Evolutionary conservation across 1,284 basidiomycete species (phyloP), one percentile per base, ranked within the genome.

Genomic region (Trametes hirsuta): DNA sequence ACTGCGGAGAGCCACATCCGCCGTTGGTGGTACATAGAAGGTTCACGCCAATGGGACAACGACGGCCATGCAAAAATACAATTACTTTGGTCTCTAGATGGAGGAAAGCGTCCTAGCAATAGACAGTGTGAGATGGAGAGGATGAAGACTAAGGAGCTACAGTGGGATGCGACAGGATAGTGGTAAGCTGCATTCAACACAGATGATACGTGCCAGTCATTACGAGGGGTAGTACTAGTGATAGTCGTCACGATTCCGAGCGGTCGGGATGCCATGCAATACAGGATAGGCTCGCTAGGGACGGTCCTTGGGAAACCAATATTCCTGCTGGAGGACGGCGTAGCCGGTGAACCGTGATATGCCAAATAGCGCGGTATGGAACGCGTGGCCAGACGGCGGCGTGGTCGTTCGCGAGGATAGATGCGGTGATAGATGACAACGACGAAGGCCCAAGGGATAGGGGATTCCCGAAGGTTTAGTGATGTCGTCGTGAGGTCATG

Each of bases 401-500:
- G 47, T 22, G 42, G 46, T 11, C 30, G 30, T 30, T 8, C 30
- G 50, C 34, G 41, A 42, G 35, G 30, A 8, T 30, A 30, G 8
- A 4, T 30, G 30, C 30, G 30, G 30, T 30, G 30, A 30, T 30
- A 30, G 4, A 30, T 30, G 30, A 30, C 30, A 8, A 30, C 30
- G 30, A 4, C 30, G 30, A 30, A 8, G 18, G 18, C 18, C 18
- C 18, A 18, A 18, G 39, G 21, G 25, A 48, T 49, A 24, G 12
- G 42, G 18, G 34, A 9, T 34, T 22, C 35, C 18, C 11, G 44
- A 25, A 30, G 8, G 30, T 18, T 18, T 18, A 18, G 18, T 18
- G 18, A 18, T 18, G 18, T 18, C 18, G 45, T 46, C 45, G 53
- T 34, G 40, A 42, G 50, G 69, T 80, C 73, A 85, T 70, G 81